Evolutionary conservation across 1,284 basidiomycete genomes (phyloP).

Genomic region (Vanrija sp.): DNA sequence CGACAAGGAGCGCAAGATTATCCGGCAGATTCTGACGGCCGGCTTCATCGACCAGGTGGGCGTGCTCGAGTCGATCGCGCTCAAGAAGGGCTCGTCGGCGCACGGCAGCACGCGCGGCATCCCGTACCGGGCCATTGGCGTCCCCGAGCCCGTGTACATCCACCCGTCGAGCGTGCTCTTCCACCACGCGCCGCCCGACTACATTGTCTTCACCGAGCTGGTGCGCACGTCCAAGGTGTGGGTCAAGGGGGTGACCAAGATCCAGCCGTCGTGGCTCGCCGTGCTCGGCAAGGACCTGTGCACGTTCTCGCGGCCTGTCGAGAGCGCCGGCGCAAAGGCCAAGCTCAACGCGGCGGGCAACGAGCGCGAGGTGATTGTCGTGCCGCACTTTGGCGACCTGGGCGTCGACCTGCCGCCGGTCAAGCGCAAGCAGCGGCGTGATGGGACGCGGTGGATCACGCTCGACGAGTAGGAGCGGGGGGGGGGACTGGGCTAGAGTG

Average conservation of each 20-base stretch:
- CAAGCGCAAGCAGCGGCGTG: conserved; percentile 52
- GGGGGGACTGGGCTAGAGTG: too few relatives aligned
- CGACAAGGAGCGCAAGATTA: conserved; percentile 74
- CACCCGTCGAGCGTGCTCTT: conserved; percentile 83
- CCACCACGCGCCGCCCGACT: conserved; percentile 72
- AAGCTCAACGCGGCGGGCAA: conserved; percentile 30
- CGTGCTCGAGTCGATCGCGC: conserved; percentile 77
- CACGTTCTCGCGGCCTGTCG: conserved; percentile 79
- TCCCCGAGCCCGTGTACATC: conserved; percentile 84
- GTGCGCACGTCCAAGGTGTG: conserved; percentile 69
- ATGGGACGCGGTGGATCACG: conserved; percentile 48
- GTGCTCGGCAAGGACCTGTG: conserved; percentile 75
- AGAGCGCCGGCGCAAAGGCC: conserved; percentile 53
- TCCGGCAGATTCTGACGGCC: conserved; percentile 82
- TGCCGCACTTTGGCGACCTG: conserved; percentile 75
- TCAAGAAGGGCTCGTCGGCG: conserved; percentile 55
- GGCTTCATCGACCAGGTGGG: conserved; percentile 96
- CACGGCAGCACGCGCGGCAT: conserved; percentile 73
- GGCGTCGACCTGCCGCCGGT: conserved; percentile 80
- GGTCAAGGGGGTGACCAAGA: conserved; percentile 79
- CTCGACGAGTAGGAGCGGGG: conserved; percentile 33
- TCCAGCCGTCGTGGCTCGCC: conserved; percentile 87
- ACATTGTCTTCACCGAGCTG: conserved; percentile 78
- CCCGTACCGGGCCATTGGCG: conserved; percentile 76
- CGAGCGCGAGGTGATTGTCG: conserved; percentile 56